Base-by-base conservation (phyloP, 2,329 filamentous ascomycete genomes). In the Penicillium sp. region DNA sequence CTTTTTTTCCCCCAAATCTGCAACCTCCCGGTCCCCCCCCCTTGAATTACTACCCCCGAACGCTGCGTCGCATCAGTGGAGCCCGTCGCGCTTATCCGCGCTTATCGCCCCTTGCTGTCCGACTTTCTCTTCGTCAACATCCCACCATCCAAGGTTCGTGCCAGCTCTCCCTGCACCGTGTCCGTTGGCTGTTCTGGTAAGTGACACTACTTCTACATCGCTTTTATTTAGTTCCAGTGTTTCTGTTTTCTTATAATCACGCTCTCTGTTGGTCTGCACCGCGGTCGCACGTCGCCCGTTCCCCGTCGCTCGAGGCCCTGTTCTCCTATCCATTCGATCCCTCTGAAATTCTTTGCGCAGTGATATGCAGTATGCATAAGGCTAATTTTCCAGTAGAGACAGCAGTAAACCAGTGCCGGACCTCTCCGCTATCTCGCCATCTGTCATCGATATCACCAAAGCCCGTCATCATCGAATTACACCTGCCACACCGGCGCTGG, bases 61-160 rank as follows among this genome's bases (percentile, higher is more conserved):
- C n/a, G n/a, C n/a, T n/a, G 31, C 30, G 28, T 41, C 41, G 37
- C 39, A 45, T 47, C 43, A 29, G 48, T 49, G 48, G 43, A 46
- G 45, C 39, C 40, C 16, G 32, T 48, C 41, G 53, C 47, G 50
- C 49, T 54, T 56, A 56, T 56, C 53, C 49, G 50, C 50, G 52
- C 53, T 54, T 56, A 56, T 56, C 53, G 53, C 51, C 53, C 51
- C 53, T 56, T 54, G 53, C 38, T 48, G 33, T 50, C 44, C 44
- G 35, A 48, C 39, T 47, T 48, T 54, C 49, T 14, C 41, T 43
- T 46, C 39, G 39, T 48, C 51, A 54, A 54, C 49, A 51, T 53
- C 53, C 54, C 53, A 55, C 50, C 36, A 41, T 45, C 46, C 41
- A 43, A 45, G 33, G 29, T 46, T 48, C 41, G 40, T 35, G 36